Evolutionary conservation across 192 early-diverging fungal genomes (phyloP), one percentile per base, ranked within the genome.

Genomic region (Coemansia sp.): DNA sequence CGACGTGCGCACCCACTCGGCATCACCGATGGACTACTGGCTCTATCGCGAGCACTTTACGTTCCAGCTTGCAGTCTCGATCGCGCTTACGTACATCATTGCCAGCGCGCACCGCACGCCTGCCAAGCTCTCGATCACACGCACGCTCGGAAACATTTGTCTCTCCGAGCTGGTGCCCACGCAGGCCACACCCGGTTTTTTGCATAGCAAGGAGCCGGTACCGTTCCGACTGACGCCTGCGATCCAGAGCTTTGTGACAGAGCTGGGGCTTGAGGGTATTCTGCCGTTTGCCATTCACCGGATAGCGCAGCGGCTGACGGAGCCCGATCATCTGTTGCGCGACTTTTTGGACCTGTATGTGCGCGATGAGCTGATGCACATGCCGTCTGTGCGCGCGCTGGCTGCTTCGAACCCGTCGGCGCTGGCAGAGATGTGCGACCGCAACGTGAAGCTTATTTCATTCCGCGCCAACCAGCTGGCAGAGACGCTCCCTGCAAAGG

Each of bases 171-270:
- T 98, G 72, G 72, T 93, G 29, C 94, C 97, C 34, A 68, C 69
- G 16, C 69, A 73, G 61, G 65, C 72, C 28, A 72, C 84, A 67
- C 82, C 65, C n/a, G 63, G 89, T 25, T 85, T 91, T 65, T 56
- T 81, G 45, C 87, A 87, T 61, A 90, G 85, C 74, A 85, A 83
- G 32, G 97, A 99, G 74, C 74, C 90, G 4, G 93, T 99, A 25
- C 98, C 96, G 4, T 99, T 99, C 92, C 87, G 98, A 8, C 87
- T 98, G 75, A 99, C 98, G 8, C 98, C 96, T 12, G 96, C 94
- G 80, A 90, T 99, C 56, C 96, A 97, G 84, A 78, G 91, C 33
- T 98, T 98, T 82, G 90, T 98, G 50, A 94, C 93, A 6, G 91
- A 91, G 30, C 88, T 92, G 62, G 96, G 96, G 5, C 85, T 99